Evolutionary conservation across 2,329 filamentous ascomycete species (phyloP), one percentile per base, ranked within the genome.

Genomic region (Verticillium zaregamsianum): DNA sequence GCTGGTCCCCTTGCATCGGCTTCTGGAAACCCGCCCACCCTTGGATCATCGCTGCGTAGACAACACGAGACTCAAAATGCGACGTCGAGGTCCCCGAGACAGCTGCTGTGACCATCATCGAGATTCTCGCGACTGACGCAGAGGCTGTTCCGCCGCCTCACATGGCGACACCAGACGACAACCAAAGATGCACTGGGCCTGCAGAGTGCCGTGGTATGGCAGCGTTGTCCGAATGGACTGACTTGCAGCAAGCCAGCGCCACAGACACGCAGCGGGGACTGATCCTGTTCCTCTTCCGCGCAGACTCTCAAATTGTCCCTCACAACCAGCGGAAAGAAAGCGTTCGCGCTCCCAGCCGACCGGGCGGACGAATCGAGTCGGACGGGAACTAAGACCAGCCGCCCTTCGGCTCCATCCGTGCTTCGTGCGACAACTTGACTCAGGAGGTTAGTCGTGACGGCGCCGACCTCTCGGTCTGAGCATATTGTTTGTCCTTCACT

Each of bases 21-120:
- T 58, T 58, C 57, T 58, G 39, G 57, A 58, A 58, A 52, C 45
- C 45, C 45, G 45, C 45, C 39, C n/a, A n/a, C n/a, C 17, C 20
- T 52, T 20, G 45, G 45, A 23, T 52, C 45, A 52, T 52, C n/a
- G 45, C 45, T 52, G n/a, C 1, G 45, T 52, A 9, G 45, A 52
- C n/a, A 14, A 52, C 45, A 52, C 45, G n/a, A 12, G n/a, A 12
- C 45, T 52, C 45, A 15, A 20, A 14, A 25, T 12, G 45, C 20
- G n/a, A 23, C n/a, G 45, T 25, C 20, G 12, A 23, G 45, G 14
- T 23, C n/a, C 3, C 45, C 45, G 45, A 52, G 45, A 52, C 45
- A 52, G 2, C n/a, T 11, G 8, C 20, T 2, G 45, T 20, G 20
- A 14, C 45, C 45, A 12, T 52, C 20, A 23, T n/a, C 45, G 23